phyloP scores from a whole-genome alignment of 352 stramenopile genomes.

The Phytophthora palmivora region DNA sequence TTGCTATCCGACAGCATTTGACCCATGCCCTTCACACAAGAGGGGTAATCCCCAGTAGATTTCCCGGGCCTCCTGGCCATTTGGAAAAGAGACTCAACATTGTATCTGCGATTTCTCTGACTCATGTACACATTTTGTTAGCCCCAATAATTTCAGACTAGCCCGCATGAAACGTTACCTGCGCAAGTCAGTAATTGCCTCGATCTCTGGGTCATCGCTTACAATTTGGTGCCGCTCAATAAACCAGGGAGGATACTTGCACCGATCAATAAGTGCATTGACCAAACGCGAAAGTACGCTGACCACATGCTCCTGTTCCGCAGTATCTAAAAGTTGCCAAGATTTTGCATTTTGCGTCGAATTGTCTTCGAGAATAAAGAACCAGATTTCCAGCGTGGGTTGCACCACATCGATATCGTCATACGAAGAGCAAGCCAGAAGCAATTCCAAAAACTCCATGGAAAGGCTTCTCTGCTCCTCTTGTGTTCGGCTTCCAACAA shows the following conservation, averaged over 20 bases:
- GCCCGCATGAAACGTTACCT: constrained; percentile 41
- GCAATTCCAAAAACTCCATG: constrained; percentile 59
- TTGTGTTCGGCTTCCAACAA: not conserved
- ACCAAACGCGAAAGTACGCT: constrained; percentile 69
- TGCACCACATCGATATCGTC: constrained; percentile 61
- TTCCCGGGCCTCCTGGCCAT: constrained; percentile 59
- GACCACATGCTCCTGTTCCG: constrained; percentile 46
- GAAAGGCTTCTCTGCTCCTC: constrained; percentile 28
- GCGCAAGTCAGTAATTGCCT: constrained; percentile 54
- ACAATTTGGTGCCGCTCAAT: constrained; percentile 58
- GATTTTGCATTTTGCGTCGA: constrained; percentile 48
- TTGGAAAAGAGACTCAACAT: constrained; percentile 84
- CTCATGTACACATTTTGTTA: constrained; percentile 12
- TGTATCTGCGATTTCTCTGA: constrained; percentile 83
- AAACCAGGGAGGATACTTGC: constrained; percentile 67
- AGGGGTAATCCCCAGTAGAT: constrained; percentile 47
- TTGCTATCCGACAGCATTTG: constrained; percentile 55
- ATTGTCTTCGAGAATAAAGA: constrained; percentile 84
- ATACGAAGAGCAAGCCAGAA: constrained; percentile 70
- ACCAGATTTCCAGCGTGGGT: constrained; percentile 88
- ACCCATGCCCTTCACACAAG: constrained; percentile 69
- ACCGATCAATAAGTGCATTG: constrained; percentile 69
- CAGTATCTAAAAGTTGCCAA: constrained; percentile 44
- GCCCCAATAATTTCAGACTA: not conserved
- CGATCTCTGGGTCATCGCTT: constrained; percentile 67